Conservation (phyloP, 371 early-diverging fungal genomes). For the Blakeslea trispora region DNA sequence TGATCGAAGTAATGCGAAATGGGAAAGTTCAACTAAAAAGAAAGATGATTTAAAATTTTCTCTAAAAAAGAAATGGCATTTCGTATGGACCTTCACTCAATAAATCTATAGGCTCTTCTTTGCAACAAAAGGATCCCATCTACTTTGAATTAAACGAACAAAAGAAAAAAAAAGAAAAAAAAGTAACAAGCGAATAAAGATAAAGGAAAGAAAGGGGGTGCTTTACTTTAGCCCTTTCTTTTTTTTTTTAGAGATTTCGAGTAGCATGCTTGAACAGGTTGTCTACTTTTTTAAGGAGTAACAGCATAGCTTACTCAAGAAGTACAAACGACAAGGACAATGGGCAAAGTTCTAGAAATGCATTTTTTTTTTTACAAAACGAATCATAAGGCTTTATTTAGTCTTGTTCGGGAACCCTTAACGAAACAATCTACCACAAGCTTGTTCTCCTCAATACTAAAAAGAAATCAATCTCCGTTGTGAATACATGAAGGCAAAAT, state of each 20-base stretch:
- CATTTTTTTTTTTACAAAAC: too few species aligned
- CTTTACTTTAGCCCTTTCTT: too few species aligned
- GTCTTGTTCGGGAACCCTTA: too few species aligned
- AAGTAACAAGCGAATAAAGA: neutral
- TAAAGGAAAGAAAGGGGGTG: too few species aligned
- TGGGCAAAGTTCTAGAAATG: too few species aligned
- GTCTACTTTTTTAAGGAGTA: neutral
- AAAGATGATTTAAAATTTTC: too few species aligned
- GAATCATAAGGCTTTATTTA: too few species aligned
- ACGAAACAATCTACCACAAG: too few species aligned
- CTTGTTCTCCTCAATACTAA: too few species aligned
- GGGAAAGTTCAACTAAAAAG: constrained; percentile 50
- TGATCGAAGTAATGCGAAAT: constrained; percentile 67
- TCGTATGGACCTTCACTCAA: constrained; percentile 33
- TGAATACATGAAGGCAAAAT: too few species aligned
- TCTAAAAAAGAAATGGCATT: neutral
- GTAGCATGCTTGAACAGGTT: neutral
- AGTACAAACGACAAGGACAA: neutral
- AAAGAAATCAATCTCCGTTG: too few species aligned
- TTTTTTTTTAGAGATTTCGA: too few species aligned
- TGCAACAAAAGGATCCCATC: constrained; percentile 45
- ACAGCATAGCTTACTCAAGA: neutral
- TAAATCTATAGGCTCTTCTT: constrained; percentile 35
- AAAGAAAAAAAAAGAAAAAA: neutral
- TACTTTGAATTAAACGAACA: neutral